These are phyloP conservation scores for Neopestalotiopsis clavispora DNA, from an alignment of 2,329 filamentous ascomycete genomes.

Conservation along the genomic window DNA sequence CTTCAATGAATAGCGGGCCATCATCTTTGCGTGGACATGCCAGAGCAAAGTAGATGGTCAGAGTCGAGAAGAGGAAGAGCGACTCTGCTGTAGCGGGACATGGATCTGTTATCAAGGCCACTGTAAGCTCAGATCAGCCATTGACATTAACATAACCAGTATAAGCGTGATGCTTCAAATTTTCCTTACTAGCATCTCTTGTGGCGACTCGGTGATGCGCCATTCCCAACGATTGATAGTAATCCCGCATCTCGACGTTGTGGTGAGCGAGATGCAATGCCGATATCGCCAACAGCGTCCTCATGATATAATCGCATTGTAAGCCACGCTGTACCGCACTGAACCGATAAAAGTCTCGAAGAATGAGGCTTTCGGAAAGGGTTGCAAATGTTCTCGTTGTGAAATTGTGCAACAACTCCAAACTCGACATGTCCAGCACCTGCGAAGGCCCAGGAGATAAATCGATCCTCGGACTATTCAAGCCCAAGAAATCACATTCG, in stretches of 20 bases:
- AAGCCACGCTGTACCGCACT: conserved; percentile 42
- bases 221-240: conserved; percentile 36
- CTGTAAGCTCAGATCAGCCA: background rate
- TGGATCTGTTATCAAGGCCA: conserved; percentile 16
- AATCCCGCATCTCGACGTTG: conserved; percentile 27
- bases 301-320: conserved; percentile 40
- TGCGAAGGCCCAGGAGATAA: background rate
- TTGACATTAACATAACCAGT: background rate
- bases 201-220: conserved; percentile 33
- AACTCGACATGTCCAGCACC: conserved; percentile 34
- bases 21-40: conserved; percentile 22
- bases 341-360: conserved; percentile 41
- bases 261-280: conserved; percentile 41
- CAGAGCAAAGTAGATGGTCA: conserved; percentile 26
- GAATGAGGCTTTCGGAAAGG: conserved; percentile 33
- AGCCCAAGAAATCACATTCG: conserved; percentile 21
- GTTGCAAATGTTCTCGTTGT: conserved; percentile 41
- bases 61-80: conserved; percentile 23
- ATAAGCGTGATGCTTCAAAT: background rate
- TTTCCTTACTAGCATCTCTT: conserved; percentile 16
- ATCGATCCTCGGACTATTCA: background rate
- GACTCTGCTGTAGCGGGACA: conserved; percentile 14
- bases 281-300: conserved; percentile 41
- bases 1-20: conserved; percentile 20
- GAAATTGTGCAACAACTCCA: conserved; percentile 46